Conservation (phyloP, 1,284 basidiomycete species). For the Ganoderma sinense region DNA sequence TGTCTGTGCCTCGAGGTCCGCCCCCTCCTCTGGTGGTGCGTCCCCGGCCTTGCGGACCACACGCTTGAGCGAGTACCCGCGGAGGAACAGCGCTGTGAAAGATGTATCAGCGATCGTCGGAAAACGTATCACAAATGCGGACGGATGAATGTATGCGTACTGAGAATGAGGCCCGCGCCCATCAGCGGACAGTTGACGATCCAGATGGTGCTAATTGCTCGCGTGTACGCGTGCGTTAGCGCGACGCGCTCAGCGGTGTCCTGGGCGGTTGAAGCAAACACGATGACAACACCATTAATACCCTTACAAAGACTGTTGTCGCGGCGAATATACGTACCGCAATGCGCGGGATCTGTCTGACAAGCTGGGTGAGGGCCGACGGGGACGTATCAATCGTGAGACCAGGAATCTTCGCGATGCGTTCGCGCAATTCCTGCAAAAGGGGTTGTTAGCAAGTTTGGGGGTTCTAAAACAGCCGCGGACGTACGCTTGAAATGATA, state of each 20-base stretch:
- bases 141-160: slow-evolving; percentile 39
- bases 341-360: slow-evolving; percentile 60
- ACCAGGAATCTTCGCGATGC: slow-evolving; percentile 56
- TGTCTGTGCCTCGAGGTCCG: slow-evolving; percentile 29
- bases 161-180: slow-evolving; percentile 65
- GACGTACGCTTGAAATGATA: slow-evolving; percentile 67
- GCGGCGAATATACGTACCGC: slow-evolving; percentile 46
- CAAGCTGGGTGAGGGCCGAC: slow-evolving; percentile 62
- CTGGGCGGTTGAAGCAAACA: slow-evolving; percentile 38
- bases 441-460: slow-evolving; percentile 1
- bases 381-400: slow-evolving; percentile 58
- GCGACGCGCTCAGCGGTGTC: slow-evolving; percentile 54
- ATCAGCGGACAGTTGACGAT: slow-evolving; percentile 68
- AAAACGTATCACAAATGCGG: not conserved
- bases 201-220: slow-evolving; percentile 78
- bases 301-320: too few relatives aligned
- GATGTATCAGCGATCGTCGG: not conserved
- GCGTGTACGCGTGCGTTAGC: slow-evolving; percentile 75
- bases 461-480: not conserved
- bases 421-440: slow-evolving; percentile 55
- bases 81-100: slow-evolving; percentile 56
- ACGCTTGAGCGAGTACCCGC: slow-evolving; percentile 70
- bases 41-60: slow-evolving; percentile 53
- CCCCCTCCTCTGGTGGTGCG: slow-evolving; percentile 27
- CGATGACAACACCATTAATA: not conserved